Percentiles rank a stretch among this genome's conserved stretches.
phyloP scores from a whole-genome alignment of 306 rosid species.

The cucumber (Cucumis sativus) region DNA sequence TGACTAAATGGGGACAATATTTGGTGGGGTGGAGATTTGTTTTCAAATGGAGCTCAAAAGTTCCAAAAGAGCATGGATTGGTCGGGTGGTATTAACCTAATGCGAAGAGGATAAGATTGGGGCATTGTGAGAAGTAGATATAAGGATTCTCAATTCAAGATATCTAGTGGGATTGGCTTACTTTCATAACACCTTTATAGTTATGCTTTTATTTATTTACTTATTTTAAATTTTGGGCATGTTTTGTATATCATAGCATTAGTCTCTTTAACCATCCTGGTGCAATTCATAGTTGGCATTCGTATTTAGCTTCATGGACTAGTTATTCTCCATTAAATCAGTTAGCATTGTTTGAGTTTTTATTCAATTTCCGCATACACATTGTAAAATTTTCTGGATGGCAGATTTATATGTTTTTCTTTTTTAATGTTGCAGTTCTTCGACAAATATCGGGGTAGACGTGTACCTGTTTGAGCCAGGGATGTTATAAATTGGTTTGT shows the following conservation, averaged over 20 bases:
- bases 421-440: slow-evolving; percentile 42
- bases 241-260: no score
- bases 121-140: neutral
- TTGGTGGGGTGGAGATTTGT: neutral
- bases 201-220: no score
- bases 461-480: slow-evolving; percentile 67
- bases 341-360: neutral
- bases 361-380: neutral
- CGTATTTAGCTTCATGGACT: neutral
- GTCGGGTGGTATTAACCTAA: neutral
- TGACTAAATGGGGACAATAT: neutral
- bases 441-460: slow-evolving; percentile 69
- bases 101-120: neutral
- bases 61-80: neutral
- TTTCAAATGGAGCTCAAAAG: neutral
- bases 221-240: no score
- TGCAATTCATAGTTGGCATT: neutral
- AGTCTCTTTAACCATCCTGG: no score
- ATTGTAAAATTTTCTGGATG: neutral
- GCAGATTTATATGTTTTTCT: neutral
- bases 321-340: neutral
- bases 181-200: no score
- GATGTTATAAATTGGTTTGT: slow-evolving; percentile 9
- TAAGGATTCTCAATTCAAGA: no score
- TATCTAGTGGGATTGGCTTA: no score